phyloP scores from a whole-genome alignment of 768 basidiomycete genomes.

The Russula compacta region DNA sequence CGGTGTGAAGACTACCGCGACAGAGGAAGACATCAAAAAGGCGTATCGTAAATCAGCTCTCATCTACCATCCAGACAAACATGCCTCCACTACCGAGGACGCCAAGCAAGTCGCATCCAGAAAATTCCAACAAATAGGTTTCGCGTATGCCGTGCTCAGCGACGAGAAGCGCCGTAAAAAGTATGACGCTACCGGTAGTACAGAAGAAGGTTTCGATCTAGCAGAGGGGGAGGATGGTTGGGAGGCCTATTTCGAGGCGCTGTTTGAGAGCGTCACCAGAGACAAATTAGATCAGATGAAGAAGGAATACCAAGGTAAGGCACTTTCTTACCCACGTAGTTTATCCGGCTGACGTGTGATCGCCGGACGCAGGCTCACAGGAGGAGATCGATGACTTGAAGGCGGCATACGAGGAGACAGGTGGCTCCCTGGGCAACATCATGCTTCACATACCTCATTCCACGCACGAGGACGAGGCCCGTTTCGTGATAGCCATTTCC shows the following conservation, averaged over 20 bases:
- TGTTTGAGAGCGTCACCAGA: slow-evolving; percentile 82
- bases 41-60: slow-evolving; percentile 82
- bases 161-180: slow-evolving; percentile 65
- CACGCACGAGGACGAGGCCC: slow-evolving; percentile 72
- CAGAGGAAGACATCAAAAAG: slow-evolving; percentile 62
- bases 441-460: slow-evolving; percentile 85
- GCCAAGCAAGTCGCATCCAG: slow-evolving; percentile 59
- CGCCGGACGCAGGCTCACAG: slow-evolving; percentile 51
- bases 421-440: slow-evolving; percentile 73
- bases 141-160: slow-evolving; percentile 82
- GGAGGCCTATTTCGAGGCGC: slow-evolving; percentile 89
- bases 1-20: slow-evolving; percentile 43
- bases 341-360: neutral
- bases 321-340: neutral
- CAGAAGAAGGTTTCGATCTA: slow-evolving; percentile 67
- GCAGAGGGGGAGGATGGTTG: slow-evolving; percentile 77
- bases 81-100: slow-evolving; percentile 46
- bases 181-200: slow-evolving; percentile 83
- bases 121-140: slow-evolving; percentile 89
- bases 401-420: slow-evolving; percentile 56
- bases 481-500: slow-evolving; percentile 66
- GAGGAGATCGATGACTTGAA: slow-evolving; percentile 81
- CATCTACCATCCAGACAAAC: slow-evolving; percentile 85
- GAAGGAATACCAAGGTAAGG: slow-evolving; percentile 81
- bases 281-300: slow-evolving; percentile 89